phyloP scores from a whole-genome alignment of 2,329 filamentous ascomycete genomes.

The Beauveria pseudobassiana region DNA sequence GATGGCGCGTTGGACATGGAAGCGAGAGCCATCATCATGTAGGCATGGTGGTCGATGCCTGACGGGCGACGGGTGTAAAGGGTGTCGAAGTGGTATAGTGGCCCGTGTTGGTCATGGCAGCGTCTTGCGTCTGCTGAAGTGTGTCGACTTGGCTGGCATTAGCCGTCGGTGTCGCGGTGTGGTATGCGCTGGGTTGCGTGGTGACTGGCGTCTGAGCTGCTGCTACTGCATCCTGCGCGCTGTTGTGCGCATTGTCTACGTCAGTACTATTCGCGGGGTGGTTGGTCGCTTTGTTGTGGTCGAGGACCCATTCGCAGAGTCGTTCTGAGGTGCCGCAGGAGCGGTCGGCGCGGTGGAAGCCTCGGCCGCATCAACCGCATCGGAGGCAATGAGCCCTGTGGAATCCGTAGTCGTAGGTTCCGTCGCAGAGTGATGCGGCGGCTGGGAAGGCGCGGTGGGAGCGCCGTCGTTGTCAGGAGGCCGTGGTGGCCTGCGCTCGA shows the following conservation, averaged over 20 bases:
- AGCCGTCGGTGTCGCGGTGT: background rate
- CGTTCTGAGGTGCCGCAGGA: background rate
- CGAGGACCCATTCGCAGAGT: background rate
- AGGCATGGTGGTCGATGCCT: constrained; percentile 30
- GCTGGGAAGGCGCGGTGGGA: constrained; percentile 3
- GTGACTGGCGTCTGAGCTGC: background rate
- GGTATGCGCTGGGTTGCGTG: background rate
- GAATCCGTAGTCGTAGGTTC: constrained; percentile 10
- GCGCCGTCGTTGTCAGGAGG: constrained; percentile 10
- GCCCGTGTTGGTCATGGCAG: constrained; percentile 16
- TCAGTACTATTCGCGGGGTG: background rate
- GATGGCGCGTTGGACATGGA: constrained; percentile 29
- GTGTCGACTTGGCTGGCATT: constrained; percentile 11
- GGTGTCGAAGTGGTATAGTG: constrained; percentile 26
- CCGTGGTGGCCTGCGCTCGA: constrained; percentile 32
- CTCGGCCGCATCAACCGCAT: constrained; percentile 1
- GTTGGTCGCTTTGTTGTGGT: background rate
- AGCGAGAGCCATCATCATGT: constrained; percentile 39
- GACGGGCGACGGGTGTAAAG: constrained; percentile 26
- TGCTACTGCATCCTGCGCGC: background rate
- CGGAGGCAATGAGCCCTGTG: constrained; percentile 12
- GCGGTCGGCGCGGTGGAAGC: background rate
- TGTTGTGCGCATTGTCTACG: background rate
- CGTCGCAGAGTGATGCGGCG: constrained; percentile 15
- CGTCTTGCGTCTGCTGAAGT: constrained; percentile 11